Percentiles rank a stretch among this genome's conserved stretches.
These are phyloP conservation scores for Trichoderma asperellum DNA, from an alignment of 2,329 filamentous ascomycete genomes.

Conservation along the genomic window DNA sequence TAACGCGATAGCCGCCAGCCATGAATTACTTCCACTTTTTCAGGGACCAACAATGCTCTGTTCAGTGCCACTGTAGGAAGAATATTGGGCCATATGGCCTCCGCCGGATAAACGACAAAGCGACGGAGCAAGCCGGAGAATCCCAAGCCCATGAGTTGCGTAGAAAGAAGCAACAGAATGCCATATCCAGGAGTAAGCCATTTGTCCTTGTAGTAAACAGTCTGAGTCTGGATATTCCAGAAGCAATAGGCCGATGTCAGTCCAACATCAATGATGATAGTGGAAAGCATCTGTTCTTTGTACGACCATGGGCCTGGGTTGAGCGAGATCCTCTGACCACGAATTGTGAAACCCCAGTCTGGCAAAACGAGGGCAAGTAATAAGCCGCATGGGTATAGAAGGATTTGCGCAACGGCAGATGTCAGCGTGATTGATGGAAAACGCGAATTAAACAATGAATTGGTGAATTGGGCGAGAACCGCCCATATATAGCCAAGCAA, in stretches of 20 bases:
- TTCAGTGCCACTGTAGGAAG: slow-evolving; percentile 44
- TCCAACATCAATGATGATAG: slow-evolving; percentile 59
- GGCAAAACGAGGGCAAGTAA: slow-evolving; percentile 15
- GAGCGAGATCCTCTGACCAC: slow-evolving; percentile 37
- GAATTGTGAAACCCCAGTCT: slow-evolving; percentile 23
- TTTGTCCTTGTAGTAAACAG: slow-evolving; percentile 20
- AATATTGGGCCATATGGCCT: slow-evolving; percentile 41
- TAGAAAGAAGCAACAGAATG: slow-evolving; percentile 13
- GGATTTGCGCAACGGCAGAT: slow-evolving; percentile 47
- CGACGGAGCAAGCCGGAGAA: slow-evolving; percentile 42
- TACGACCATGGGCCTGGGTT: slow-evolving; percentile 57
- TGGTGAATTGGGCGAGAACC: slow-evolving; percentile 31
- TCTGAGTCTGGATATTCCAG: slow-evolving; percentile 32
- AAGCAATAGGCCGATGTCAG: slow-evolving; percentile 31
- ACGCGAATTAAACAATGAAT: slow-evolving; percentile 48
- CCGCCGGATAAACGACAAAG: slow-evolving; percentile 43
- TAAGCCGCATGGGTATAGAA: slow-evolving; percentile 45
- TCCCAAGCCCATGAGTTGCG: slow-evolving; percentile 42
- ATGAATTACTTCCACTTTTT: slow-evolving; percentile 37
- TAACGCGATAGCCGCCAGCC: slow-evolving; percentile 52
- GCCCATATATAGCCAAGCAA: slow-evolving; percentile 45
- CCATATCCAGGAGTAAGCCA: slow-evolving; percentile 33
- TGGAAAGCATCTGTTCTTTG: slow-evolving; percentile 59
- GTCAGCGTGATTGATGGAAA: slow-evolving; percentile 47
- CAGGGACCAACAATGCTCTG: slow-evolving; percentile 40